These are phyloP conservation scores for Plasmodium coatneyi DNA, from an alignment of 169 alveolate species.

Conservation along the genomic window DNA sequence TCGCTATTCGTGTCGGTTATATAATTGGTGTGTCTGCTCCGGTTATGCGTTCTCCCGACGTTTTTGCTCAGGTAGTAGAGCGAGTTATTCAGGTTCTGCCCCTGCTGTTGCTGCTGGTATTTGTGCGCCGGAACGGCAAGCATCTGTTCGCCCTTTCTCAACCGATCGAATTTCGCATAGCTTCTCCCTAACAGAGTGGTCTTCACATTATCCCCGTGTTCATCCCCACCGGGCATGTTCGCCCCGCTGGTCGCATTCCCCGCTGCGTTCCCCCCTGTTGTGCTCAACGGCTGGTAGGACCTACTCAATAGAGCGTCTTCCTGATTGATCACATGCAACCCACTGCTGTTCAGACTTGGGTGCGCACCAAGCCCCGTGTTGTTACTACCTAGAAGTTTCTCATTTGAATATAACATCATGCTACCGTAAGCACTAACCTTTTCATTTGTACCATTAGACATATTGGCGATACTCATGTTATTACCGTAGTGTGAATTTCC, in stretches of 20 bases:
- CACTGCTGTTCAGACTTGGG: not conserved
- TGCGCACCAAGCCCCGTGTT: not conserved
- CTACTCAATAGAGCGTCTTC: slow-evolving; percentile 14
- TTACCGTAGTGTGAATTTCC: slow-evolving; percentile 8
- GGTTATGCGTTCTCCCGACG: not conserved
- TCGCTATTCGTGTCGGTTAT: slow-evolving; percentile 65
- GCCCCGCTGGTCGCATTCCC: not conserved
- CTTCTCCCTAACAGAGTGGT: not conserved
- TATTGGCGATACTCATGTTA: not conserved
- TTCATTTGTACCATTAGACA: slow-evolving; percentile 11
- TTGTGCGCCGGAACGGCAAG: not conserved
- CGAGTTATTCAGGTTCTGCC: not conserved
- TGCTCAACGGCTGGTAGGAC: not conserved
- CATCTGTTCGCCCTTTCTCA: not conserved
- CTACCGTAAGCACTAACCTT: slow-evolving; percentile 1
- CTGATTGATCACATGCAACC: not conserved
- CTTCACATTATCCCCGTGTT: not conserved
- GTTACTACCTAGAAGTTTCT: not conserved
- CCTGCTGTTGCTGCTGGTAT: not conserved
- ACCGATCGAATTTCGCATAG: not conserved
- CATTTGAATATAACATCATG: slow-evolving; percentile 10
- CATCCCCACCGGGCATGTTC: not conserved
- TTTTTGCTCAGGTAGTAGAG: not conserved
- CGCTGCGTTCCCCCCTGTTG: not conserved
- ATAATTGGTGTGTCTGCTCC: not conserved